Evolutionary conservation across 495 filamentous ascomycete genomes (phyloP).

Genomic region (Annulohypoxylon nitens): DNA sequence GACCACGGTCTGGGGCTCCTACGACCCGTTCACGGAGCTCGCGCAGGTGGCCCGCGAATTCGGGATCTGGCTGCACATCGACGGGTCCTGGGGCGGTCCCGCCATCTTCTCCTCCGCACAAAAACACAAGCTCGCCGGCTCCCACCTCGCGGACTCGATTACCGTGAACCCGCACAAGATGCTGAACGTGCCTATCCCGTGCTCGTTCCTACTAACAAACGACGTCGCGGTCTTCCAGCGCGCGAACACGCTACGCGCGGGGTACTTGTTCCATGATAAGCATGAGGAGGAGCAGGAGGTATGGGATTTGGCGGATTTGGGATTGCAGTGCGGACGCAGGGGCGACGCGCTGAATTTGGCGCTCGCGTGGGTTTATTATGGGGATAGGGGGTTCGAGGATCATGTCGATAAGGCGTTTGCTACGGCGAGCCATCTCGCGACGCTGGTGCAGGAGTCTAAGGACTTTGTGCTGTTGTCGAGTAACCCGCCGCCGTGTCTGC

Average conservation of each 20-base stretch:
- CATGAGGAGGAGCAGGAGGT: constrained; percentile 64
- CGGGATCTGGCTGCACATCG: constrained; percentile 90
- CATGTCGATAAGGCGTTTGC: constrained; percentile 78
- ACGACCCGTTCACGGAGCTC: constrained; percentile 82
- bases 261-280: constrained; percentile 84
- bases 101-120: constrained; percentile 80
- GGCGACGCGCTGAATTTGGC: constrained; percentile 90
- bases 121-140: constrained; percentile 73
- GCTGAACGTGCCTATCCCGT: constrained; percentile 90
- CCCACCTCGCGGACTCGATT: constrained; percentile 80
- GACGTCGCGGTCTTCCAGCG: constrained; percentile 81
- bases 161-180: constrained; percentile 97
- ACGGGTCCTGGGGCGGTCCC: constrained; percentile 90
- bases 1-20: constrained; percentile 92
- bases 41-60: constrained; percentile 76
- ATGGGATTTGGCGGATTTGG: constrained; percentile 94
- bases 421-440: constrained; percentile 73
- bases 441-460: constrained; percentile 62
- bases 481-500: constrained; percentile 87
- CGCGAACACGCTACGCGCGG: constrained; percentile 87
- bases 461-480: constrained; percentile 79
- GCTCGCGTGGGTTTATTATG: constrained; percentile 90
- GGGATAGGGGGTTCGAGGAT: constrained; percentile 65
- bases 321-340: constrained; percentile 89
- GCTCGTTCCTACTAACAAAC: constrained; percentile 84